phyloP scores from a whole-genome alignment of 306 rosid genomes.

The Trifolium fragiferum region DNA sequence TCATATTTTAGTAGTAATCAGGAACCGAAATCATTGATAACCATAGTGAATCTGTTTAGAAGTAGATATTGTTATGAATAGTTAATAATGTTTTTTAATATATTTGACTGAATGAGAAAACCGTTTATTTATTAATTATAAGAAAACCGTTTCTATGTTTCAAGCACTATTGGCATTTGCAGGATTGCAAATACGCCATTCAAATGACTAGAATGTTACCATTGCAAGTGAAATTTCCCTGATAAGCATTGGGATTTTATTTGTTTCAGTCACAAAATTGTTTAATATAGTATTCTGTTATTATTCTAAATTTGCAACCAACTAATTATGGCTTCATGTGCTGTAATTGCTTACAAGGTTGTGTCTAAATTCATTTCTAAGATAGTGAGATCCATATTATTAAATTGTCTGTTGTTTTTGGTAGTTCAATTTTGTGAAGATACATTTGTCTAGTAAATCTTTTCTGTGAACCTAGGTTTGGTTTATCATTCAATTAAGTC shows the following conservation, averaged over 20 bases:
- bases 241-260: neutral
- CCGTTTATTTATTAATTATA: neutral
- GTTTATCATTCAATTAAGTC: constrained; percentile 16
- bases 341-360: constrained; percentile 12
- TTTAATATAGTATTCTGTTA: constrained; percentile 33
- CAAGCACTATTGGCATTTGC: neutral
- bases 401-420: constrained; percentile 29
- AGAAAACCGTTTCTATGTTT: neutral
- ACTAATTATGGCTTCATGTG: constrained; percentile 7
- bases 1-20: constrained; percentile 26
- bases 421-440: neutral
- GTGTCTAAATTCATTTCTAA: constrained; percentile 6
- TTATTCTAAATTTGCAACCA: neutral
- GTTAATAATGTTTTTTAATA: no score
- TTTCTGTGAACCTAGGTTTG: constrained; percentile 26
- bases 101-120: neutral
- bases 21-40: constrained; percentile 23
- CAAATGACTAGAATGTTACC: constrained; percentile 5
- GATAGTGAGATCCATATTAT: constrained; percentile 19
- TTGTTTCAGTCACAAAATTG: constrained; percentile 27
- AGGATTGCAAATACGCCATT: neutral
- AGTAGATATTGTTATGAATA: neutral
- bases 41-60: neutral
- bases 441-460: constrained; percentile 24
- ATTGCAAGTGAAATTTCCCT: constrained; percentile 2